A percentile compares a stretch with the other conserved stretches of the same genome.
phyloP scores from a whole-genome alignment of 78 protist genomes.

The Tieghemostelium lacteum region DNA sequence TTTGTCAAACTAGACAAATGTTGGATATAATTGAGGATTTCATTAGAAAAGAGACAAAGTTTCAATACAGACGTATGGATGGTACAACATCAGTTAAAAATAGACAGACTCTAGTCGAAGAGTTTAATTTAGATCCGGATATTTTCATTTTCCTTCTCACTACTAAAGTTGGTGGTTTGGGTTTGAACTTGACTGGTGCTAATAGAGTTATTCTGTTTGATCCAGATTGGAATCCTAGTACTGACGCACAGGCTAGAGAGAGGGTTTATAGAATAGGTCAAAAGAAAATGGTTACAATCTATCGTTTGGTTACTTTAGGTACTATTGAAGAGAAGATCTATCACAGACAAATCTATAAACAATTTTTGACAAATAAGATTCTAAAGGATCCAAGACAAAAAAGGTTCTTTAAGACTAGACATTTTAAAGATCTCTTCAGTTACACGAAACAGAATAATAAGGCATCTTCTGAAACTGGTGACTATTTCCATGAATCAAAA shows the following conservation, averaged over 20 bases:
- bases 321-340: constrained; percentile 98
- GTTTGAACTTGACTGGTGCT: constrained; percentile 97
- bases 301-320: constrained; percentile 88
- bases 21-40: constrained; percentile 91
- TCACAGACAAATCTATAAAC: constrained; percentile 98
- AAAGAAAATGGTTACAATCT: constrained; percentile 88
- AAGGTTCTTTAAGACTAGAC: constrained; percentile 75
- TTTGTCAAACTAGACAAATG: constrained; percentile 97
- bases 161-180: constrained; percentile 93
- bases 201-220: constrained; percentile 95
- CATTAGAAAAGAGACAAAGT: neutral
- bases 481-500: constrained; percentile 32
- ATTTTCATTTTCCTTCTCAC: constrained; percentile 94
- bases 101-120: constrained; percentile 58
- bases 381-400: constrained; percentile 92
- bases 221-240: constrained; percentile 98
- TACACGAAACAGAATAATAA: constrained; percentile 26
- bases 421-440: constrained; percentile 68
- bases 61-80: constrained; percentile 92
- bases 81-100: constrained; percentile 94
- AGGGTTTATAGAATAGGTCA: constrained; percentile 98
- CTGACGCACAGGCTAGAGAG: constrained; percentile 96
- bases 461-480: constrained; percentile 44
- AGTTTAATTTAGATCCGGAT: constrained; percentile 45
- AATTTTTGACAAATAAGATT: constrained; percentile 90